Evolutionary conservation across 257 asterid species (phyloP).

Genomic region (Vinca minor): DNA sequence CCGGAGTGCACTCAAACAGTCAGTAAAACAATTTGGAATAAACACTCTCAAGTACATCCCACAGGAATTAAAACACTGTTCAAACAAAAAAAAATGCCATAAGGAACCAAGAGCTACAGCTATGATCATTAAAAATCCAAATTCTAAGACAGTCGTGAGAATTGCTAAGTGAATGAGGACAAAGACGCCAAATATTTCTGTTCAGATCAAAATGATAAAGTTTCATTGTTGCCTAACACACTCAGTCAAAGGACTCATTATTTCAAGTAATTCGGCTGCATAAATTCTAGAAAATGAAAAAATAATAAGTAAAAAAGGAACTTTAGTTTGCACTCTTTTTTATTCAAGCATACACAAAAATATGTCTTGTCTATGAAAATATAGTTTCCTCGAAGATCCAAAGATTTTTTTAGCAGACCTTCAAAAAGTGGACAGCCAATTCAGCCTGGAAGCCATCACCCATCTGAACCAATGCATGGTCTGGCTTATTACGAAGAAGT

Average conservation of each 20-base stretch:
- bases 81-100: no score
- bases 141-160: neutral
- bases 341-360: neutral
- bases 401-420: conserved; percentile 40
- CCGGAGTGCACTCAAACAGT: neutral
- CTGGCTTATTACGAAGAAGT: conserved; percentile 91
- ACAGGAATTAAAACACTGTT: no score
- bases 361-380: neutral
- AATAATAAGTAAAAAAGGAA: neutral
- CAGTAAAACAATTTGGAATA: neutral
- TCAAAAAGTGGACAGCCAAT: conserved; percentile 90
- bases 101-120: neutral
- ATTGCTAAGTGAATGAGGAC: neutral
- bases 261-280: neutral
- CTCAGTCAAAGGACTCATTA: neutral
- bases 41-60: neutral
- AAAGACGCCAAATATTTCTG: neutral
- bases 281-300: neutral
- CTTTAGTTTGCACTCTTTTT: no score
- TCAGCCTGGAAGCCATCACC: conserved; percentile 99
- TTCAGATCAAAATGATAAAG: neutral
- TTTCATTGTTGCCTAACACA: neutral
- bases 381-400: neutral
- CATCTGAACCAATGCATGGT: conserved; percentile 94
- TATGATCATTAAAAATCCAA: neutral